These are phyloP conservation scores for Fraxinus excelsior DNA, from an alignment of 257 asterid species.

Conservation along the genomic window DNA sequence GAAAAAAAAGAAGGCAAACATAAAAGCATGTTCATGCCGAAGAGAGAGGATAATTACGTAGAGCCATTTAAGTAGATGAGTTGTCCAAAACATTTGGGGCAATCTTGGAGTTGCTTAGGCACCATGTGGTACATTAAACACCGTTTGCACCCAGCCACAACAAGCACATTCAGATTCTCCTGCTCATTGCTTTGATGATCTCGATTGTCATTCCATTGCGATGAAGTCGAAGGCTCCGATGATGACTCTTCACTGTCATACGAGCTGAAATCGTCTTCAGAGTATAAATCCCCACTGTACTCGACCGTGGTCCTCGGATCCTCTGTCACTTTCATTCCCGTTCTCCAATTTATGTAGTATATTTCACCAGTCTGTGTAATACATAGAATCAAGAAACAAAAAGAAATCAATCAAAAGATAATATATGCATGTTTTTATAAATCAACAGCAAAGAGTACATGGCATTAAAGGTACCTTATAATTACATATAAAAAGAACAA, in stretches of 20 bases:
- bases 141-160: slow-evolving; percentile 93
- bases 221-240: slow-evolving; percentile 55
- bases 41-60: background rate
- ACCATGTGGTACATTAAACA: slow-evolving; percentile 98
- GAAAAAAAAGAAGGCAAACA: background rate
- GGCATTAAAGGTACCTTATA: too few species aligned
- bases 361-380: slow-evolving; percentile 80
- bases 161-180: slow-evolving; percentile 49
- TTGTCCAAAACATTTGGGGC: slow-evolving; percentile 94
- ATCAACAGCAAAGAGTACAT: too few species aligned
- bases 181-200: background rate
- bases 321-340: slow-evolving; percentile 78
- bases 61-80: slow-evolving; percentile 64
- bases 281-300: slow-evolving; percentile 42
- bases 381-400: background rate
- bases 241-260: slow-evolving; percentile 74
- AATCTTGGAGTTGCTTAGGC: slow-evolving; percentile 68
- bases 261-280: slow-evolving; percentile 52
- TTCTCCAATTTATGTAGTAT: slow-evolving; percentile 87
- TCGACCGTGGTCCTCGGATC: slow-evolving; percentile 69
- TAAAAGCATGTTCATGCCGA: too few species aligned
- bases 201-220: slow-evolving; percentile 33
- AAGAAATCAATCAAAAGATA: too few species aligned
- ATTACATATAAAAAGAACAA: too few species aligned
- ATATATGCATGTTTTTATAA: too few species aligned